Evolutionary conservation across 2,329 filamentous ascomycete genomes (phyloP), one percentile per base, ranked within the genome.

Genomic region (Epichloe aotearoae): DNA sequence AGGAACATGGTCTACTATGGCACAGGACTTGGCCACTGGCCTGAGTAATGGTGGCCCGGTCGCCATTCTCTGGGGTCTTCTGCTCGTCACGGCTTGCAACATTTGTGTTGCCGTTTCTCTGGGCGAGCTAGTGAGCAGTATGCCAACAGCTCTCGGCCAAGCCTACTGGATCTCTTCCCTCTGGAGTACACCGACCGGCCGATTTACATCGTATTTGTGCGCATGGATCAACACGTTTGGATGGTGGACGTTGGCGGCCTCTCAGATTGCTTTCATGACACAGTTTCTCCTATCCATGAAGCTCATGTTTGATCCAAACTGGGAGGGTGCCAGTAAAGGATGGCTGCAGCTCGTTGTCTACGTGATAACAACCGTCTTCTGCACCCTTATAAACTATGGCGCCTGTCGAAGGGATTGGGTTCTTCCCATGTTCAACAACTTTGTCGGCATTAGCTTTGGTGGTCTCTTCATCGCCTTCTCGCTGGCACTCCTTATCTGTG

Each of bases 191-290:
- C 61, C 52, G 57, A 58, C 14, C 1, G 77, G 75, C 2, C 69
- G 76, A 2, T 75, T 78, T 53, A 57, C 62, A 4, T 76, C 73
- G 1, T 80, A 80, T 57, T 69, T 80, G 62, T 77, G 75, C 55
- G 77, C 76, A 2, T 80, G 75, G 75, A 76, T 79, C 57, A 80
- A 80, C 60, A 77, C 72, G 0, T 79, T 79, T 52, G 77, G 76
- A 12, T 80, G 77, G 77, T 77, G 75, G 69, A 73, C 75, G 0
- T 61, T 80, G 52, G 73, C 73, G 0, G 77, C 76, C 0, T 78
- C 74, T 1, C 73, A 77, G 53, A 68, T 74, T 23, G 76, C 75
- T 12, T 80, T 80, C 57, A 79, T 80, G 75, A 73, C 74, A 3
- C 69, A 77, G 55, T 77, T 80, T 47, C 64, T 79, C 50, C 64